Percentiles rank a stretch among this genome's conserved stretches.
Evolutionary conservation across 2,329 filamentous ascomycete species (phyloP).

Genomic region (Tolypocladium paradoxum): DNA sequence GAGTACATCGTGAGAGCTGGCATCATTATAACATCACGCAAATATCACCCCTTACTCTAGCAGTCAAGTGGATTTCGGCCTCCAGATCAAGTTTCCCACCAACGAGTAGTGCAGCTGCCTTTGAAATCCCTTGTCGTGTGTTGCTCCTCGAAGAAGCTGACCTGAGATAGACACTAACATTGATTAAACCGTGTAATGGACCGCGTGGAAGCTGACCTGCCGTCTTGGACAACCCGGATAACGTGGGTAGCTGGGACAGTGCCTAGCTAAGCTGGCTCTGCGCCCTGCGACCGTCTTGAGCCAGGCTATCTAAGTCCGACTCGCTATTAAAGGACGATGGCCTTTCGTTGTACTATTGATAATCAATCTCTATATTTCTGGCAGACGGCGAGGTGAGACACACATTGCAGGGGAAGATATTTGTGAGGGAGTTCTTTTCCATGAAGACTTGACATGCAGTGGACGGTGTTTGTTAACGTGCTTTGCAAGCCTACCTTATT

Average conservation of each 20-base stretch:
- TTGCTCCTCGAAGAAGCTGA: constrained; percentile 44
- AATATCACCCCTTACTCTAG: constrained; percentile 49
- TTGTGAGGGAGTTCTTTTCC: too few relatives aligned
- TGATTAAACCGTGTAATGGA: too few relatives aligned
- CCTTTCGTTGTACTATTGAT: constrained; percentile 6
- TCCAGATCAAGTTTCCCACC: constrained; percentile 55
- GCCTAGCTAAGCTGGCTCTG: constrained; percentile 12
- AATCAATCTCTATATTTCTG: background rate
- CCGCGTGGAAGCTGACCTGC: too few relatives aligned
- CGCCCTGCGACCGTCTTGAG: constrained; percentile 16
- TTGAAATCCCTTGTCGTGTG: constrained; percentile 47
- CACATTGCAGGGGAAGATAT: too few relatives aligned
- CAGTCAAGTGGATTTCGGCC: constrained; percentile 52
- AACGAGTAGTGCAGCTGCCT: constrained; percentile 45
- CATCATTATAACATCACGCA: constrained; percentile 28
- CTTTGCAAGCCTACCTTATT: too few relatives aligned
- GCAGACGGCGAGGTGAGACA: background rate
- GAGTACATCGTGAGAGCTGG: too few relatives aligned
- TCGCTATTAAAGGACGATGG: constrained; percentile 15
- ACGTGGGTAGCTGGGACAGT: constrained; percentile 18
- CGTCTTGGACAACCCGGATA: constrained; percentile 24
- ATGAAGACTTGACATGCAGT: too few relatives aligned
- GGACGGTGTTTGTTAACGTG: too few relatives aligned
- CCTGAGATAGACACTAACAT: too few relatives aligned
- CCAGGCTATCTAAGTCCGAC: constrained; percentile 19